Evolutionary conservation across 1,284 basidiomycete genomes (phyloP).

Genomic region (Cutaneotrichosporon sp.): DNA sequence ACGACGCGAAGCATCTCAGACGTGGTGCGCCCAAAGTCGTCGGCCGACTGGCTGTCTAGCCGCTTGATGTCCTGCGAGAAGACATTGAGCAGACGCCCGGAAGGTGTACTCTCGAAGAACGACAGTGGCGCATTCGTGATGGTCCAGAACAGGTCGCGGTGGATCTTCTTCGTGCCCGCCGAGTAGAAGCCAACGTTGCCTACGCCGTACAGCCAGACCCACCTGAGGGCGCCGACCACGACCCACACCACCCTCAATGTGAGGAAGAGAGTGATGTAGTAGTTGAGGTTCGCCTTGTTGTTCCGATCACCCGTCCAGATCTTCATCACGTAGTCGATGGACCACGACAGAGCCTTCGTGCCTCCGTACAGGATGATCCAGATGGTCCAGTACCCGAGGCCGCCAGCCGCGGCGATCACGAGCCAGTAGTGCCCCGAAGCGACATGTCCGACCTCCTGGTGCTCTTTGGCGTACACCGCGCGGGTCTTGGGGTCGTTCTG

Average conservation of each 20-base stretch:
- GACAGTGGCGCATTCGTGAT: conserved; percentile 68
- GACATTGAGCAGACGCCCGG: conserved; percentile 61
- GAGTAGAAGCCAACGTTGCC: conserved; percentile 58
- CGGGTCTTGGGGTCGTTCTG: conserved; percentile 6
- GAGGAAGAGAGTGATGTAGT: conserved; percentile 41
- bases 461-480: conserved; percentile 66
- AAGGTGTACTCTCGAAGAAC: conserved; percentile 80
- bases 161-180: conserved; percentile 63
- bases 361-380: conserved; percentile 35
- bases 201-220: conserved; percentile 52
- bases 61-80: conserved; percentile 59
- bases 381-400: conserved; percentile 49
- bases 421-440: conserved; percentile 40
- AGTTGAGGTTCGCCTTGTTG: conserved; percentile 29
- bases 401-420: conserved; percentile 47
- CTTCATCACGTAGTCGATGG: conserved; percentile 32
- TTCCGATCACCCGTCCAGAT: conserved; percentile 45
- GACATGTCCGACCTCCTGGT: conserved; percentile 60
- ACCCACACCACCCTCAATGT: conserved; percentile 24
- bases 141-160: conserved; percentile 59
- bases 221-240: conserved; percentile 34
- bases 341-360: conserved; percentile 31
- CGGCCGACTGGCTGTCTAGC: conserved; percentile 55
- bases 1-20: conserved; percentile 51
- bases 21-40: conserved; percentile 67